Evolutionary conservation across 2,329 filamentous ascomycete genomes (phyloP).

Genomic region (Verticillium isaacii): DNA sequence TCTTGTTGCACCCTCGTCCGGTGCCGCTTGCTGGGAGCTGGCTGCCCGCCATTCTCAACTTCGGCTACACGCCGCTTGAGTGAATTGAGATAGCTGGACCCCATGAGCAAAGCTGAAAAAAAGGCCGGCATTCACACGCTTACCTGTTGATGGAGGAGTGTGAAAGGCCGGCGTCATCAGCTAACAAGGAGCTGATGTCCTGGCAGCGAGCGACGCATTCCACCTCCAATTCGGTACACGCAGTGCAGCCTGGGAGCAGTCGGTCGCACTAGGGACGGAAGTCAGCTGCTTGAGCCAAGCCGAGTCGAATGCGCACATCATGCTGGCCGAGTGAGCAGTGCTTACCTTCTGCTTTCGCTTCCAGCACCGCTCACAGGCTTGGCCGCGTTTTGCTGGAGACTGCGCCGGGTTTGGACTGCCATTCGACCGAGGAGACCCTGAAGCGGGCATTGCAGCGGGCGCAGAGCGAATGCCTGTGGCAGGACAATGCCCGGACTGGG

Average conservation of each 20-base stretch:
- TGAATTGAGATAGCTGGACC: slow-evolving; percentile 3
- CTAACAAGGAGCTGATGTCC: slow-evolving; percentile 1
- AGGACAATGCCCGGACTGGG: too few relatives aligned
- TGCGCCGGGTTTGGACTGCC: not conserved
- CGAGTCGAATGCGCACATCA: too few relatives aligned
- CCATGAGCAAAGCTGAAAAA: not conserved
- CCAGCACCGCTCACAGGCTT: slow-evolving; percentile 8
- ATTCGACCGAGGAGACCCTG: not conserved
- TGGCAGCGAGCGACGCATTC: slow-evolving; percentile 4
- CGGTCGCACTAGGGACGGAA: slow-evolving; percentile 4
- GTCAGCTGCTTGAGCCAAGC: too few relatives aligned
- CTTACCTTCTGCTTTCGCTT: slow-evolving; percentile 9
- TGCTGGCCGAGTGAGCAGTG: not conserved
- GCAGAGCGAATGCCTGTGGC: too few relatives aligned
- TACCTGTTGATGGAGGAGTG: slow-evolving; percentile 7
- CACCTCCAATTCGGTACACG: slow-evolving; percentile 1
- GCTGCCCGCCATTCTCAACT: not conserved
- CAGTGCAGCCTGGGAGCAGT: slow-evolving; percentile 3
- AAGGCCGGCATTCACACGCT: not conserved
- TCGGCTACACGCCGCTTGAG: slow-evolving; percentile 5
- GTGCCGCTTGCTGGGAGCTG: slow-evolving; percentile 2
- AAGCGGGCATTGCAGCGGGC: not conserved
- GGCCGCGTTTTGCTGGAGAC: not conserved
- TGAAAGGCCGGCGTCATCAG: slow-evolving; percentile 1
- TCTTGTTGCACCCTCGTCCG: not conserved